These are phyloP conservation scores for Chlorella sp. DNA, from an alignment of 139 green algal genomes.

Conservation along the genomic window DNA sequence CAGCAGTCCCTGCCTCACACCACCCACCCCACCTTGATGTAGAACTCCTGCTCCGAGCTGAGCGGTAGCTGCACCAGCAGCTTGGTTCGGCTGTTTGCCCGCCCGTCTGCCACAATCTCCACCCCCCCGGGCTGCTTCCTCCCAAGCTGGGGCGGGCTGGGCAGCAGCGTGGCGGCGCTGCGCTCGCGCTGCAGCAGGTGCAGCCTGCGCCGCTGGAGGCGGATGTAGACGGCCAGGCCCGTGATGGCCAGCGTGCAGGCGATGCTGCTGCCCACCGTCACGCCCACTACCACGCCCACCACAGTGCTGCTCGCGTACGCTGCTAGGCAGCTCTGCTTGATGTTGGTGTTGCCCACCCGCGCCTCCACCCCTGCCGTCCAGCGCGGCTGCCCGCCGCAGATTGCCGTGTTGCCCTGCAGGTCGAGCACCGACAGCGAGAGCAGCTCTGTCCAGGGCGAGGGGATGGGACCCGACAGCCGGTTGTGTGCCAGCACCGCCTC, in stretches of 20 bases:
- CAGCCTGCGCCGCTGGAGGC: slow-evolving; percentile 41
- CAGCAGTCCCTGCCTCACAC: too few species aligned
- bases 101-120: too few species aligned
- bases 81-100: too few species aligned
- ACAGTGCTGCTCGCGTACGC: neutral
- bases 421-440: slow-evolving; percentile 7
- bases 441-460: slow-evolving; percentile 1
- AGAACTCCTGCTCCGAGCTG: too few species aligned
- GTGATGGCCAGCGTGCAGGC: slow-evolving; percentile 7
- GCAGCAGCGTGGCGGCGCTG: neutral
- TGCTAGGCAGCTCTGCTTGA: slow-evolving; percentile 20
- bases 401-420: slow-evolving; percentile 17
- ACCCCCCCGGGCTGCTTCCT: too few species aligned
- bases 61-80: too few species aligned
- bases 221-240: neutral
- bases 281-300: neutral
- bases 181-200: slow-evolving; percentile 16
- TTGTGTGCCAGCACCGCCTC: slow-evolving; percentile 10
- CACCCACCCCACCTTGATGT: too few species aligned
- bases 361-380: neutral
- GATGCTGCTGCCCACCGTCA: neutral
- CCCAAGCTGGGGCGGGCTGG: too few species aligned
- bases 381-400: slow-evolving; percentile 6
- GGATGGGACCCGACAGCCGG: slow-evolving; percentile 6
- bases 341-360: slow-evolving; percentile 2